phyloP scores from a whole-genome alignment of 768 basidiomycete genomes.

The Amanita thiersii region DNA sequence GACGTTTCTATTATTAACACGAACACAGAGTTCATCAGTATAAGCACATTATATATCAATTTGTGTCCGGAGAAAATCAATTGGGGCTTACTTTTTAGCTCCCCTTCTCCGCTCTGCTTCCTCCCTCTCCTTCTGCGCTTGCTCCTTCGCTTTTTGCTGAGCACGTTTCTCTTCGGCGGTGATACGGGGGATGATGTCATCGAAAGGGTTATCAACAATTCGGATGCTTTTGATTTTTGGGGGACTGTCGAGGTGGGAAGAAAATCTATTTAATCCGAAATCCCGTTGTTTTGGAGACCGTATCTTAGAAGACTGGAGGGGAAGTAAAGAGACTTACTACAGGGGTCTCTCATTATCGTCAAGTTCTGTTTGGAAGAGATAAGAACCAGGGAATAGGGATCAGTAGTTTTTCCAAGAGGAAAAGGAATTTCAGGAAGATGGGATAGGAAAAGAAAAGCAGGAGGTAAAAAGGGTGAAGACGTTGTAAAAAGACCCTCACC shows the following conservation, averaged over 20 bases:
- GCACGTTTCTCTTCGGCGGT: conserved; percentile 86
- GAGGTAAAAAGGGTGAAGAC: too few species aligned
- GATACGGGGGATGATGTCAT: conserved; percentile 92
- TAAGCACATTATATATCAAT: too few species aligned
- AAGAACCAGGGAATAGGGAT: too few species aligned
- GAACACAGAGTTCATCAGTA: neutral
- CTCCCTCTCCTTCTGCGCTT: conserved; percentile 71
- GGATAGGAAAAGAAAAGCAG: too few species aligned
- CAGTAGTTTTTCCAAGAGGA: neutral
- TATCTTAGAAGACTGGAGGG: neutral
- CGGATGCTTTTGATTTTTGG: conserved; percentile 84
- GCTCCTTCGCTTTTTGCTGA: conserved; percentile 76
- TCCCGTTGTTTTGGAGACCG: too few species aligned
- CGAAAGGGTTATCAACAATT: conserved; percentile 90
- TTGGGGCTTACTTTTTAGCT: conserved; percentile 72
- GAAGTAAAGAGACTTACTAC: conserved; percentile 53
- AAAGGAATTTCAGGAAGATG: neutral
- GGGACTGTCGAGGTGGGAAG: conserved; percentile 50
- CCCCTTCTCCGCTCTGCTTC: conserved; percentile 63
- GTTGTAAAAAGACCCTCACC: too few species aligned
- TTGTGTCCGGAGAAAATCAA: too few species aligned
- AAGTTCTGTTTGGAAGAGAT: conserved; percentile 43
- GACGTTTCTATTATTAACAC: too few species aligned
- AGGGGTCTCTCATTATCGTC: conserved; percentile 68
- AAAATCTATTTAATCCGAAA: neutral